These are phyloP conservation scores for Asterophora parasitica DNA, from an alignment of 768 basidiomycete genomes.

Conservation along the genomic window DNA sequence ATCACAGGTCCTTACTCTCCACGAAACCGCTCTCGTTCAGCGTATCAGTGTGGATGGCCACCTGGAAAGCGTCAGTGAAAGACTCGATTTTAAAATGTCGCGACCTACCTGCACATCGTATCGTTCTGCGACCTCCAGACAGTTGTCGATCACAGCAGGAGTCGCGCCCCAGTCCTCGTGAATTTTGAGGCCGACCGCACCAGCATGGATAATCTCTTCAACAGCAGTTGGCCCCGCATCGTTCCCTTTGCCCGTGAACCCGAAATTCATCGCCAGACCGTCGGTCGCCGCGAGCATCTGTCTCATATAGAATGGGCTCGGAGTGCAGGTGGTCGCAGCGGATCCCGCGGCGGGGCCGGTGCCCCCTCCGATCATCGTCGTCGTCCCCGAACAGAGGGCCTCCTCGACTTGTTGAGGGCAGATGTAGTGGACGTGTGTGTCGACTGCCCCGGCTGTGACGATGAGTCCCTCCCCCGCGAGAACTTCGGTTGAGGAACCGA, in stretches of 20 bases:
- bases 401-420: conserved; percentile 91
- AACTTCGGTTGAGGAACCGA: conserved; percentile 92
- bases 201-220: conserved; percentile 24
- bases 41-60: conserved; percentile 96
- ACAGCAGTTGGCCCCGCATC: conserved; percentile 73
- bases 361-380: conserved; percentile 94
- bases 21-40: conserved; percentile 97
- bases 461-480: conserved; percentile 95
- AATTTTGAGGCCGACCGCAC: conserved; percentile 69
- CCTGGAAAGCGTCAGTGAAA: conserved; percentile 30
- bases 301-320: conserved; percentile 83
- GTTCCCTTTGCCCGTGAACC: conserved; percentile 95
- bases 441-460: conserved; percentile 89
- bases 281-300: conserved; percentile 94
- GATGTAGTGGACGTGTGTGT: conserved; percentile 92
- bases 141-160: conserved; percentile 72
- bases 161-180: conserved; percentile 98
- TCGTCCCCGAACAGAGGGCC: conserved; percentile 77
- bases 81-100: no score
- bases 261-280: conserved; percentile 85
- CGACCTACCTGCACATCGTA: conserved; percentile 85
- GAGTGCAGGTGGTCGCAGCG: conserved; percentile 92
- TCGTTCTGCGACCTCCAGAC: conserved; percentile 78
- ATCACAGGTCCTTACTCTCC: conserved; percentile 56
- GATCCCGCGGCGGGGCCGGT: conserved; percentile 91